Evolutionary conservation across 495 filamentous ascomycete species (phyloP).

Genomic region (Cudoniella acicularis): DNA sequence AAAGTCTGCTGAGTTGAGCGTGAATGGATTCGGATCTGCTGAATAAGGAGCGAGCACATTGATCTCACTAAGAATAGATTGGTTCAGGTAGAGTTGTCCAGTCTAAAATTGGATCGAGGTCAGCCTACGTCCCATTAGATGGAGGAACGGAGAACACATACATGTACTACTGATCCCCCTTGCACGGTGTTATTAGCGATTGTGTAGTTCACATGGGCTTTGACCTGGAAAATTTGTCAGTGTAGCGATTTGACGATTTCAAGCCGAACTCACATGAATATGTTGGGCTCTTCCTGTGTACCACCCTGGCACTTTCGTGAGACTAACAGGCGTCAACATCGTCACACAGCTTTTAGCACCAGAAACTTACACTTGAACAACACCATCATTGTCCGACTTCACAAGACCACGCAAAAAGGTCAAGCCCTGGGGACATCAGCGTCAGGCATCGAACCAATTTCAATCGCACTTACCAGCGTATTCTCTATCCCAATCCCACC

Average conservation of each 20-base stretch:
- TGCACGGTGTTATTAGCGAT: background rate
- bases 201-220: background rate
- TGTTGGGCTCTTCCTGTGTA: background rate
- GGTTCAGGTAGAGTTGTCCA: background rate
- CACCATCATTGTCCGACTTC: background rate
- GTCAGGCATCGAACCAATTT: background rate
- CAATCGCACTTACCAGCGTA: background rate
- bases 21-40: background rate
- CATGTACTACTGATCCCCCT: background rate
- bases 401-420: background rate
- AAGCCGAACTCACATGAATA: background rate
- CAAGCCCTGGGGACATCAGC: background rate
- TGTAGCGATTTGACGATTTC: background rate
- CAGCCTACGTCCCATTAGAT: background rate
- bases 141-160: background rate
- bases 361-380: slow-evolving; percentile 1
- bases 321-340: background rate
- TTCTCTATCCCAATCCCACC: background rate
- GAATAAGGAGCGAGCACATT: background rate
- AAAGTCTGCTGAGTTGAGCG: background rate
- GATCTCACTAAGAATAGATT: background rate
- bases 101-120: background rate
- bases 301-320: background rate
- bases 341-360: background rate
- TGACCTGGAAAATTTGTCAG: background rate